These are phyloP conservation scores for Penicillium malachiteum DNA, from an alignment of 495 filamentous ascomycete species.

Conservation along the genomic window DNA sequence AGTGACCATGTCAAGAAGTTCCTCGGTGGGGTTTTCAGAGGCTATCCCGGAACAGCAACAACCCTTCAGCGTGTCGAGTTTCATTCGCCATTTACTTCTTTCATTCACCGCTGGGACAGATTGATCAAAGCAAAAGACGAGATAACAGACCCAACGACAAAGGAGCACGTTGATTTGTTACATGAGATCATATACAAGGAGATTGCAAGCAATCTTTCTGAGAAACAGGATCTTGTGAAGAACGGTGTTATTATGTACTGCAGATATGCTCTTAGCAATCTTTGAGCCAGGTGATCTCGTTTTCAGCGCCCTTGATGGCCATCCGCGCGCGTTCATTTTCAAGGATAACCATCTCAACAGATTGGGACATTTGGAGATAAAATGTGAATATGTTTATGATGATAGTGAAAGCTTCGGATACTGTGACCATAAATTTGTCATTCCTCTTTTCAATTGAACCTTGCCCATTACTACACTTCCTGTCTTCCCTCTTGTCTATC, in stretches of 20 bases:
- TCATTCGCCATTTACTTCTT: constrained; percentile 52
- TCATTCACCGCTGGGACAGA: constrained; percentile 63
- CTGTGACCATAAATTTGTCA: neutral
- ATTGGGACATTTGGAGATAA: neutral
- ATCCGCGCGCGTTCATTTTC: constrained; percentile 38
- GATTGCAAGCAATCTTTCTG: constrained; percentile 36
- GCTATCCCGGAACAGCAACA: constrained; percentile 61
- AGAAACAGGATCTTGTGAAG: constrained; percentile 51
- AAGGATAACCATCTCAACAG: neutral
- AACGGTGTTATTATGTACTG: constrained; percentile 57
- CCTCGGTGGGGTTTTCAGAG: constrained; percentile 52
- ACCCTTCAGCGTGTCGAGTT: constrained; percentile 58
- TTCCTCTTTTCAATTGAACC: constrained; percentile 54
- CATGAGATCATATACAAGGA: neutral
- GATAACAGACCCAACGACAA: constrained; percentile 42
- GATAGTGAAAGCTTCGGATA: neutral
- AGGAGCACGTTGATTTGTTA: neutral
- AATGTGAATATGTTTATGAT: neutral
- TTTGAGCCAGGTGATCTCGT: constrained; percentile 47
- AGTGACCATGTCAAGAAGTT: constrained; percentile 57
- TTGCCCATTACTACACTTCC: constrained; percentile 51
- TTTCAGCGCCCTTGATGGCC: constrained; percentile 35
- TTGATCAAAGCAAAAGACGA: constrained; percentile 47
- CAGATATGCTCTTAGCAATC: constrained; percentile 53
- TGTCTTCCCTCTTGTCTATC: constrained; percentile 55